A percentile compares a stretch with the other conserved stretches of the same genome.
These are phyloP conservation scores for Tulasnella sp. DNA, from an alignment of 768 basidiomycete species.

Conservation along the genomic window DNA sequence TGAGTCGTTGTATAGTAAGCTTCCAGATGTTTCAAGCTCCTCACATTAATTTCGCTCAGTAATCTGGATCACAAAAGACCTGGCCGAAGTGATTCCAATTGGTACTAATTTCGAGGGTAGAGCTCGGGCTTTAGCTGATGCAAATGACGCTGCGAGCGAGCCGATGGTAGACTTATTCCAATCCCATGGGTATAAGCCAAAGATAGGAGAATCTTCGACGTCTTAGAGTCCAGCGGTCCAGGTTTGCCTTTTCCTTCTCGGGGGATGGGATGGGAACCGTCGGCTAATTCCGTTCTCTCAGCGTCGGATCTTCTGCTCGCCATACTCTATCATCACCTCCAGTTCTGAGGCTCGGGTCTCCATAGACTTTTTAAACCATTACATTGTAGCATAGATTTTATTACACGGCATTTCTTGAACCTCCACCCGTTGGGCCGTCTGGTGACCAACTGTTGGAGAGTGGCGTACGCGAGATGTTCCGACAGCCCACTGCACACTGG, in stretches of 20 bases:
- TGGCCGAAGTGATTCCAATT: not conserved
- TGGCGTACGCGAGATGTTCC: not conserved
- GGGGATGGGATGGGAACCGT: not conserved
- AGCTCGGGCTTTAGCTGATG: not conserved
- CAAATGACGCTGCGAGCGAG: not conserved
- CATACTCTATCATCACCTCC: too few relatives aligned
- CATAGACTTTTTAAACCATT: not conserved
- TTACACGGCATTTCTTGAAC: not conserved
- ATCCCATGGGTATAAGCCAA: not conserved
- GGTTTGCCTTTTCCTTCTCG: not conserved
- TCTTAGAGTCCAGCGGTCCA: not conserved
- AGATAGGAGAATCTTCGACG: not conserved
- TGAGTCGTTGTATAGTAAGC: not conserved
- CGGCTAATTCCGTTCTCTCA: too few relatives aligned
- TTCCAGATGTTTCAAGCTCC: too few relatives aligned
- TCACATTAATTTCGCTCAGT: not conserved
- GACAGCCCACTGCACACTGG: not conserved
- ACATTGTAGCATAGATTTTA: conserved; percentile 14
- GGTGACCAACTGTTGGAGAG: not conserved
- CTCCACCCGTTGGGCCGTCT: not conserved
- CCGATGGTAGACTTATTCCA: not conserved
- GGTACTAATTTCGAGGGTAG: not conserved
- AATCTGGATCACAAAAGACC: not conserved
- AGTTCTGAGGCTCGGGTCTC: not conserved
- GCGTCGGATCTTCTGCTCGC: too few relatives aligned